These are phyloP conservation scores for Hirsutella rhossiliensis DNA, from an alignment of 2,329 filamentous ascomycete genomes.

Conservation along the genomic window DNA sequence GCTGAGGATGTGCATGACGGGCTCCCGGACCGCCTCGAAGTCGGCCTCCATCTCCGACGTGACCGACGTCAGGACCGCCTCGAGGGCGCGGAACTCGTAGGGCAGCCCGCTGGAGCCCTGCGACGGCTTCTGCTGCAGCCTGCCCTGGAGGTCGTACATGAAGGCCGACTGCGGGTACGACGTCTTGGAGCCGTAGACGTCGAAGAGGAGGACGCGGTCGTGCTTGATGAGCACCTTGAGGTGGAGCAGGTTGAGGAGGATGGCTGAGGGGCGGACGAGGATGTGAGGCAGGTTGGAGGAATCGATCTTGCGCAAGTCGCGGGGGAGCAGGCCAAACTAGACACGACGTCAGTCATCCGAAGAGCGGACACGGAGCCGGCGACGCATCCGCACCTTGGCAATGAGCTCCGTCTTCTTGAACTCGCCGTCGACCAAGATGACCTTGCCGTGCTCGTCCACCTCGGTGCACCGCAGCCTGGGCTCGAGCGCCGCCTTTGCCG, in stretches of 20 bases:
- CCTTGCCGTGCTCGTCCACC: slow-evolving; percentile 82
- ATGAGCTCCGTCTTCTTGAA: slow-evolving; percentile 98
- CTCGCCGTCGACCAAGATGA: slow-evolving; percentile 86
- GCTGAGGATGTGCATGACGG: slow-evolving; percentile 76
- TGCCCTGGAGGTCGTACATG: slow-evolving; percentile 94
- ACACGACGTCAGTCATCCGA: background rate
- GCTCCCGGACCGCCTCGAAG: slow-evolving; percentile 86
- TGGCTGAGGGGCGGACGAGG: slow-evolving; percentile 81
- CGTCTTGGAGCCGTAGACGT: slow-evolving; percentile 88
- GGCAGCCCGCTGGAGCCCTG: slow-evolving; percentile 56
- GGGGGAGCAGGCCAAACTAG: slow-evolving; percentile 82
- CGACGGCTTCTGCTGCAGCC: slow-evolving; percentile 62
- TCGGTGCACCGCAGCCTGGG: slow-evolving; percentile 86
- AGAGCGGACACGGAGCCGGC: background rate
- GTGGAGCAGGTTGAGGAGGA: slow-evolving; percentile 92
- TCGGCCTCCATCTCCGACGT: slow-evolving; percentile 87
- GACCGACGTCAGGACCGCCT: slow-evolving; percentile 88
- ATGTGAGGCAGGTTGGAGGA: slow-evolving; percentile 93
- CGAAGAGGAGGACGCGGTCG: slow-evolving; percentile 88
- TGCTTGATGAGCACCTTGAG: slow-evolving; percentile 91
- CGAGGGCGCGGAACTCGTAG: slow-evolving; percentile 92
- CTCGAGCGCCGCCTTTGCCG: slow-evolving; percentile 70
- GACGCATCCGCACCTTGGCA: slow-evolving; percentile 53
- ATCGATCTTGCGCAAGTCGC: slow-evolving; percentile 94
- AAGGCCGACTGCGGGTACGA: slow-evolving; percentile 94